These are phyloP conservation scores for Cladophialophora exuberans DNA, from an alignment of 2,329 filamentous ascomycete species.

Conservation along the genomic window DNA sequence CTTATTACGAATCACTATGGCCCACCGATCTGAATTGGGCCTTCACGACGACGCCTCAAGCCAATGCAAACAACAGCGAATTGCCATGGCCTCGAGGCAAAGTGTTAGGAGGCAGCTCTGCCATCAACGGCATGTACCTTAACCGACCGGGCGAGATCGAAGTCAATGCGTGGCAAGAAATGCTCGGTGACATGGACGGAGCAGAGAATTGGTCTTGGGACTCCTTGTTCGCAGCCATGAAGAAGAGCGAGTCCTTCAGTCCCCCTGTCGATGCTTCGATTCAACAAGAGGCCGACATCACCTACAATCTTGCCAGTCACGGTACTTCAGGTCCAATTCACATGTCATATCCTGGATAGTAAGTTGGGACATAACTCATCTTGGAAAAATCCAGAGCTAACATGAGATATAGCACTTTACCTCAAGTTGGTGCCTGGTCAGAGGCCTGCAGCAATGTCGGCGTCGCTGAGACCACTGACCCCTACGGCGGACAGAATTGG, in stretches of 20 bases:
- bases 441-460: constrained; percentile 32
- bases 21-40: constrained; percentile 41
- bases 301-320: constrained; percentile 45
- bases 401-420: constrained; percentile 33
- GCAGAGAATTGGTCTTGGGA: constrained; percentile 42
- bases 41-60: constrained; percentile 38
- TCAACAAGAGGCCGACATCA: constrained; percentile 42
- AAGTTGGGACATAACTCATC: constrained; percentile 23
- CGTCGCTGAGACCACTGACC: constrained; percentile 35
- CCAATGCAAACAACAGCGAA: constrained; percentile 36
- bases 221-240: constrained; percentile 41
- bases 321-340: constrained; percentile 54
- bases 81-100: constrained; percentile 42
- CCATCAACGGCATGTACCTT: constrained; percentile 42
- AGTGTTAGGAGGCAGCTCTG: constrained; percentile 42
- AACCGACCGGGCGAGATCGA: constrained; percentile 40
- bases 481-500: constrained; percentile 39
- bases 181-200: constrained; percentile 41
- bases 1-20: constrained; percentile 42
- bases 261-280: constrained; percentile 40
- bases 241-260: constrained; percentile 46
- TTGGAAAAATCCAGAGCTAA: constrained; percentile 17
- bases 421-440: constrained; percentile 22
- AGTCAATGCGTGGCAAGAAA: constrained; percentile 39
- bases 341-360: constrained; percentile 48